Evolutionary conservation across 345 rosid genomes (phyloP).

Genomic region (Hypericum perforatum): DNA sequence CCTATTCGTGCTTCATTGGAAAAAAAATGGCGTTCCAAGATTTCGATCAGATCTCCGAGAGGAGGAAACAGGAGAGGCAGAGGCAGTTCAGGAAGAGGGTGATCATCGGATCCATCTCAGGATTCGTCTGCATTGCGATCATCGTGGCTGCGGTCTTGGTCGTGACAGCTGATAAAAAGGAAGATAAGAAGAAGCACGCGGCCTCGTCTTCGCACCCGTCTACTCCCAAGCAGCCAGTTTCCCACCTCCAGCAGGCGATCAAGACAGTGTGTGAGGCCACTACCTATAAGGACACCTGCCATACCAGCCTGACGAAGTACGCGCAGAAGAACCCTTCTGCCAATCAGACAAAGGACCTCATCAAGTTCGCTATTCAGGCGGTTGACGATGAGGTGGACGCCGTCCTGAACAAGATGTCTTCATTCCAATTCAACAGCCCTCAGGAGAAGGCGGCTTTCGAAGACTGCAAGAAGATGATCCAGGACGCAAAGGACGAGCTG

Average conservation of each 20-base stretch:
- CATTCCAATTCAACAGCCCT: conserved; percentile 25
- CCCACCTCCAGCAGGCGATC: conserved; percentile 30
- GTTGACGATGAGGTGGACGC: conserved; percentile 26
- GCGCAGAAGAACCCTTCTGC: conserved; percentile 14
- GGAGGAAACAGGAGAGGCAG: conserved; percentile 45
- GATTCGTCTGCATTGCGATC: conserved; percentile 27
- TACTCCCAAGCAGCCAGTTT: conserved; percentile 10
- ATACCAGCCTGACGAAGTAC: conserved; percentile 29
- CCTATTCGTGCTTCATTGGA: conserved; percentile 5
- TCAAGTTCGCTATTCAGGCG: conserved; percentile 43
- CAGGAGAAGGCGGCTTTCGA: conserved; percentile 49
- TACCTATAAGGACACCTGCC: conserved; percentile 40
- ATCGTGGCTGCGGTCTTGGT: conserved; percentile 35
- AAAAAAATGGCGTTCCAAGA: conserved; percentile 75
- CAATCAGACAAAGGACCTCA: conserved; percentile 34
- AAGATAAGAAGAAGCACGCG: background rate
- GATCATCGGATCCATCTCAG: conserved; percentile 24
- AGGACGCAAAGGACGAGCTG: conserved; percentile 51
- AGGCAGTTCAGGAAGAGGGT: conserved; percentile 42
- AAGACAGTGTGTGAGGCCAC: conserved; percentile 41
- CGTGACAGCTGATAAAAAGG: conserved; percentile 10
- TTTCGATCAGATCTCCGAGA: conserved; percentile 62
- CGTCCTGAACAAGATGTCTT: conserved; percentile 25
- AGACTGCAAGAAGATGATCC: conserved; percentile 45
- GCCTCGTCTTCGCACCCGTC: conserved; percentile 6